phyloP scores from a whole-genome alignment of 176 grass and related monocot species.

The Thalia dealbata region DNA sequence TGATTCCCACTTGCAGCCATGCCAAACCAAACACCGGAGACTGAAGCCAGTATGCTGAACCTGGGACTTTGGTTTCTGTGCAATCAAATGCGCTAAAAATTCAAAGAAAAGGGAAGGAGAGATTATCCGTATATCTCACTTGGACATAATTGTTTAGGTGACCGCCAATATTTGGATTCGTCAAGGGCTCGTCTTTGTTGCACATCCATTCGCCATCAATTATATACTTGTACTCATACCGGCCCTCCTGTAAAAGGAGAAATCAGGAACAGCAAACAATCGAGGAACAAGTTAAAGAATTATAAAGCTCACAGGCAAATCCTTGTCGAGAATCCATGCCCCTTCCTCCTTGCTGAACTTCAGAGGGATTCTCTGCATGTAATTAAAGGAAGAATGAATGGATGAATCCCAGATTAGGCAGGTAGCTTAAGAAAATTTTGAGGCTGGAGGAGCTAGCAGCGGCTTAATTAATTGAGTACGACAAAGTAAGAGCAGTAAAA shows the following conservation, averaged over 20 bases:
- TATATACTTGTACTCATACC: constrained; percentile 92
- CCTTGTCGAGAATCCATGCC: constrained; percentile 15
- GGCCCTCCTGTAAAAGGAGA: constrained; percentile 55
- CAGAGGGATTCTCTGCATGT: constrained; percentile 13
- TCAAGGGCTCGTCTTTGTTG: constrained; percentile 46
- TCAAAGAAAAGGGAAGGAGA: no score
- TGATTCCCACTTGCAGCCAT: no score
- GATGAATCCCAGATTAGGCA: no score
- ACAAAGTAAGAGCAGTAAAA: no score
- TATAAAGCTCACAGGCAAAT: constrained; percentile 79
- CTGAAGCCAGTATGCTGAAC: no score
- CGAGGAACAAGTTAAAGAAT: neutral
- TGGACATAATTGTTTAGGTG: constrained; percentile 93
- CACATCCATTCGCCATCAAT: constrained; percentile 72
- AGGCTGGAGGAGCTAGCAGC: neutral
- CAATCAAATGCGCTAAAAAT: no score
- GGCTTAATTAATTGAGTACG: neutral
- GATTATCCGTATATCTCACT: no score
- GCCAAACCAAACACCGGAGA: no score
- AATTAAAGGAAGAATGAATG: no score
- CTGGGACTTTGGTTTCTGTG: no score
- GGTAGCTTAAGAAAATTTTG: no score
- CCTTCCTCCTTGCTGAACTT: neutral
- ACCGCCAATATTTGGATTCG: constrained; percentile 51
- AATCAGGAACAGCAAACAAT: no score